These are phyloP conservation scores for Pseudotsuga menziesii DNA, from an alignment of 75 land plant genomes.

Conservation along the genomic window DNA sequence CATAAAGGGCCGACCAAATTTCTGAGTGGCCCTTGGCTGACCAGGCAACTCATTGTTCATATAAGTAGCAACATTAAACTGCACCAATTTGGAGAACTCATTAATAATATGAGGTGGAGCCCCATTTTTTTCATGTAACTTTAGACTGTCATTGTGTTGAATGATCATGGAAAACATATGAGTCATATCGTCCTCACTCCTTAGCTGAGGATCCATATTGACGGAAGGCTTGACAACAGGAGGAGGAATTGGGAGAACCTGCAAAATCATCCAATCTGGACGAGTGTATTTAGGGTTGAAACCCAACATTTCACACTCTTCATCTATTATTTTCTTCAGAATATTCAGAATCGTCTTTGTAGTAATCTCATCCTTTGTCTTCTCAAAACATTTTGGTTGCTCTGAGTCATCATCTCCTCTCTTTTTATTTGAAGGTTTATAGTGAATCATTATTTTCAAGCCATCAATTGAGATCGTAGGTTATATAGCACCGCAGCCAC, in stretches of 20 bases:
- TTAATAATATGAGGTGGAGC: slow-evolving; percentile 90
- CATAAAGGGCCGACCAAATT: too few species aligned
- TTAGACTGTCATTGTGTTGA: slow-evolving; percentile 85
- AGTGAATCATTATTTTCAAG: slow-evolving; percentile 92
- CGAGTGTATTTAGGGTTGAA: slow-evolving; percentile 93
- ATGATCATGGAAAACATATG: slow-evolving; percentile 97
- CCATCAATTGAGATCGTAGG: slow-evolving; percentile 90
- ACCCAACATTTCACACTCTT: slow-evolving; percentile 77
- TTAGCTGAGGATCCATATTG: slow-evolving; percentile 94
- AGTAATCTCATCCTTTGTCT: too few species aligned
- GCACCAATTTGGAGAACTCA: slow-evolving; percentile 90
- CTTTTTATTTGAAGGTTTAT: slow-evolving; percentile 69
- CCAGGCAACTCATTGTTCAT: slow-evolving; percentile 98
- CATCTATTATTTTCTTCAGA: slow-evolving; percentile 88
- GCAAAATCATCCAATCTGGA: slow-evolving; percentile 99
- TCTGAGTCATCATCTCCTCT: slow-evolving; percentile 53
- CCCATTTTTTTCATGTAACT: slow-evolving; percentile 85
- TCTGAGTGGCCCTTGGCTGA: slow-evolving; percentile 98
- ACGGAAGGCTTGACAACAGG: slow-evolving; percentile 98
- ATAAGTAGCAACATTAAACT: slow-evolving; percentile 94
- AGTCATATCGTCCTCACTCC: slow-evolving; percentile 99
- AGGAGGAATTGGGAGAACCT: slow-evolving; percentile 97
- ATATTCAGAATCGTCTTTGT: slow-evolving; percentile 42
- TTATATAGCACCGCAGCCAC: slow-evolving; percentile 98
- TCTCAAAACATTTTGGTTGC: too few species aligned